Evolutionary conservation across 192 early-diverging fungal genomes (phyloP).

Genomic region (Martensiomyces pterosporus): DNA sequence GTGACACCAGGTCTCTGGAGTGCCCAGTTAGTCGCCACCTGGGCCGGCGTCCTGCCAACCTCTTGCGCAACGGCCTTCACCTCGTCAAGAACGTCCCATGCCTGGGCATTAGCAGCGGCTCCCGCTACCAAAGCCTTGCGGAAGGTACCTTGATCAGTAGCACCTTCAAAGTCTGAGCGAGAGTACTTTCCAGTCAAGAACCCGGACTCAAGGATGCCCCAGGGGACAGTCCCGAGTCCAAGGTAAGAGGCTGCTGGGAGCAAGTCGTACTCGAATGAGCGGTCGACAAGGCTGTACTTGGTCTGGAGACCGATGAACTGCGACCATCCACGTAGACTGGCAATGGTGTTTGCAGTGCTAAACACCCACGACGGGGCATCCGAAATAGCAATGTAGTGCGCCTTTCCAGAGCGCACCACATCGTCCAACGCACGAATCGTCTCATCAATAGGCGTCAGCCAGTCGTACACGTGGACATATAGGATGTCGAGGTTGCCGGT

Average conservation of each 20-base stretch:
- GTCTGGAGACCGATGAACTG: conserved; percentile 43
- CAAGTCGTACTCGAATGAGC: conserved; percentile 51
- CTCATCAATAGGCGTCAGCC: conserved; percentile 60
- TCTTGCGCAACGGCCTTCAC: conserved; percentile 44
- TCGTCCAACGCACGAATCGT: conserved; percentile 69
- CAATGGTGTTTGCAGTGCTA: conserved; percentile 36
- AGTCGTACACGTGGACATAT: conserved; percentile 50
- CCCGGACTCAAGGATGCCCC: conserved; percentile 55
- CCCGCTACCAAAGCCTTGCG: conserved; percentile 4
- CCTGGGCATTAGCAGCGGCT: conserved; percentile 8
- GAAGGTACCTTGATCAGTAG: neutral
- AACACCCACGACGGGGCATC: conserved; percentile 54
- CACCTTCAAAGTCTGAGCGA: neutral
- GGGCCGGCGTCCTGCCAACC: conserved; percentile 30
- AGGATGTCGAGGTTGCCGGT: conserved; percentile 48
- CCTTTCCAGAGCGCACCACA: conserved; percentile 60
- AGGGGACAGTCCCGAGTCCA: conserved; percentile 49
- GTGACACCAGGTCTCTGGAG: conserved; percentile 46
- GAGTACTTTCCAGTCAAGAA: conserved; percentile 49
- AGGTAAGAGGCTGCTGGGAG: conserved; percentile 26
- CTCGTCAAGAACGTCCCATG: conserved; percentile 47
- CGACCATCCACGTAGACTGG: conserved; percentile 36
- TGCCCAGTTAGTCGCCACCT: conserved; percentile 51
- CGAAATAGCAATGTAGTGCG: conserved; percentile 52
- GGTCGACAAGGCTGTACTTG: conserved; percentile 21